Evolutionary conservation across 495 filamentous ascomycete genomes (phyloP), one percentile per base, ranked within the genome.

Genomic region (Penicillium dipodomyicola): DNA sequence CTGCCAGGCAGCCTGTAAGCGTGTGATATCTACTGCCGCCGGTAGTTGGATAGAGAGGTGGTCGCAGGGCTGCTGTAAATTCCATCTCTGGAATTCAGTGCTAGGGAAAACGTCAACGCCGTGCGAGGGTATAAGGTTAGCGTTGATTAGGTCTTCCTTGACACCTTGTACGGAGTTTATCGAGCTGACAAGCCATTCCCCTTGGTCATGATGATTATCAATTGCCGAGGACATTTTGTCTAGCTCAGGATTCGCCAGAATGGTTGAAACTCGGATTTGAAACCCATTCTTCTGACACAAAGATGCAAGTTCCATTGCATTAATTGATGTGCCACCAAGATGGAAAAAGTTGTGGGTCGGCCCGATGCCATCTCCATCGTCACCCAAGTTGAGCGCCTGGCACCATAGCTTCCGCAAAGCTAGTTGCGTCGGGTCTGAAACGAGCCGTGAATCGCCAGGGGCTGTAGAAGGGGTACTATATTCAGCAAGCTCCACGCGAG

Each of bases 61-160:
- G 12, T 42, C 40, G 40, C 40, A 42, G 40, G 40, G 40, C 40
- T 42, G 40, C 6, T 22, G 40, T 20, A 42, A 22, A 42, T 42
- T 42, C 40, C 40, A 42, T 42, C 40, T 42, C 40, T 42, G 40
- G 40, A 42, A 42, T 42, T 22, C 40, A 42, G 40, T 42, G 40
- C 40, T 42, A 8, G 17, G 40, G 40, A 42, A 42, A 42, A 42
- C 22, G 40, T 42, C 40, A 22, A 42, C 40, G 2, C 17, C 17
- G 22, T 42, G 4, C 10, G 40, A 42, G 17, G 40, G 22, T 42
- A 42, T 9, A 42, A 42, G 17, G 6, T 42, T 42, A 42, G 40
- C 40, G 22, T 42, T 9, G 40, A 42, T 10, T 20, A 42, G 40
- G 6, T 17, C 40, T 42, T 42, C 40, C 17, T 42, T 42, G 40